Evolutionary conservation across 768 basidiomycete genomes (phyloP), one percentile per base, ranked within the genome.

Genomic region (Zangia roseola): DNA sequence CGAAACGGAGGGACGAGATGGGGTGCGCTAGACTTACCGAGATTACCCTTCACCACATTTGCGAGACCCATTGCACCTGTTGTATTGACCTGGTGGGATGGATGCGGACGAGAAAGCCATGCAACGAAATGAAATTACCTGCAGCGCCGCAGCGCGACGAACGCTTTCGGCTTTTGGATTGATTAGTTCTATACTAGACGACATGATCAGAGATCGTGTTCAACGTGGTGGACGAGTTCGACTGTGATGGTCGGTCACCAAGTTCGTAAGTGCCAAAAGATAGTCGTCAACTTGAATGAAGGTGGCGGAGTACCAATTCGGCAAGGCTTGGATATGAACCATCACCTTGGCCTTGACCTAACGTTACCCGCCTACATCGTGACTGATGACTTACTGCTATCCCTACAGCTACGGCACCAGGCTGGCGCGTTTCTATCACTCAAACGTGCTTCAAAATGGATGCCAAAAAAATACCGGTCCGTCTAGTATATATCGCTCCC

Each of bases 41-140:
- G 78, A 74, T 99, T 98, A 64, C 89, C 84, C 77, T 93, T 95
- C 59, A 99, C 97, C 53, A 99, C 95, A 68, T 82, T 88, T 37
- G 97, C 95, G 49, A 99, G 86, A 56, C 95, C 95, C 81, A 97
- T 91, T 52, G 97, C 95, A 58, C 94, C 94, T 65, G 81, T 91
- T 56, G 84, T 91, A 62, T 91, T 93, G 49, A 93, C 91, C 91
- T 92, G 58, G 40, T 59, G 56, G 57, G 54, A 54, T 40, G 47
- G 49, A 59, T 59, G 57, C 39, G 53, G 51, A 50, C 43, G 50
- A 59, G 47, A 53, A 55, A 46, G 36, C 56, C 51, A 50, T 39
- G 49, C 36, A 44, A 50, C 21, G 39, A 49, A 47, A 50, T 59
- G 55, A 55, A 54, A 55, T 53, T 67, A 90, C 94, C 86, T 94